Percentiles rank a stretch among this genome's conserved stretches.
These are phyloP conservation scores for Capsicum chinense DNA, from an alignment of 257 asterid species.

Conservation along the genomic window DNA sequence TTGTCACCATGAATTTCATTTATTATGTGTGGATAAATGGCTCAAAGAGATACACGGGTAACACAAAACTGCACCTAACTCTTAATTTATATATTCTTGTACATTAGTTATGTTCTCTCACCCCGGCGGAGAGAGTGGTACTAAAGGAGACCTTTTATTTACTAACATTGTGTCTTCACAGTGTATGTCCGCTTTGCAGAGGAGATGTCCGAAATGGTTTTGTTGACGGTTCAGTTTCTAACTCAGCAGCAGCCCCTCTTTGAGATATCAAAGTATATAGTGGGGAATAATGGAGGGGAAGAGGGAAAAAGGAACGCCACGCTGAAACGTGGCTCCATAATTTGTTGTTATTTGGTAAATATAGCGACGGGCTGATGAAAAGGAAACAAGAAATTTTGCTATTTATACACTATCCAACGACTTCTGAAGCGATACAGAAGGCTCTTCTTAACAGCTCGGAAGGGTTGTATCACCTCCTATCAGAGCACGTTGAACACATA, in stretches of 20 bases:
- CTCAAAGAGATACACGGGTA: conserved; percentile 96
- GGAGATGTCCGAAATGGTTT: conserved; percentile 77
- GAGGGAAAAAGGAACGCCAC: neutral
- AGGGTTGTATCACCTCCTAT: conserved; percentile 1
- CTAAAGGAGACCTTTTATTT: conserved; percentile 7
- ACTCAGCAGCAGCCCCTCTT: conserved; percentile 35
- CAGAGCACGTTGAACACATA: neutral
- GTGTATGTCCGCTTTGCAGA: conserved; percentile 95
- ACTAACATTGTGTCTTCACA: conserved; percentile 39
- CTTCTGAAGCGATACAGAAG: neutral
- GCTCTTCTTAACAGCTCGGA: conserved; percentile 20
- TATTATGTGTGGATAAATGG: conserved; percentile 89
- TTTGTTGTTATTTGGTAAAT: conserved; percentile 3
- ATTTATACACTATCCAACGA: neutral
- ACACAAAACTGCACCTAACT: conserved; percentile 9
- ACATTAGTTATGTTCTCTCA: conserved; percentile 10
- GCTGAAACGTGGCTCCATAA: conserved; percentile 15
- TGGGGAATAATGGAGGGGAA: neutral
- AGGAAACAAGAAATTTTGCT: neutral
- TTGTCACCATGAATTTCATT: conserved; percentile 84
- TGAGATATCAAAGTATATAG: conserved; percentile 27
- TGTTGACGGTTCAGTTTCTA: conserved; percentile 49
- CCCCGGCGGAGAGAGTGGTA: neutral
- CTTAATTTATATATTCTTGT: neutral
- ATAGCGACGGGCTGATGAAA: neutral